Base-by-base conservation (phyloP, 805 yeast genomes). In the Candida endomychidarum region DNA sequence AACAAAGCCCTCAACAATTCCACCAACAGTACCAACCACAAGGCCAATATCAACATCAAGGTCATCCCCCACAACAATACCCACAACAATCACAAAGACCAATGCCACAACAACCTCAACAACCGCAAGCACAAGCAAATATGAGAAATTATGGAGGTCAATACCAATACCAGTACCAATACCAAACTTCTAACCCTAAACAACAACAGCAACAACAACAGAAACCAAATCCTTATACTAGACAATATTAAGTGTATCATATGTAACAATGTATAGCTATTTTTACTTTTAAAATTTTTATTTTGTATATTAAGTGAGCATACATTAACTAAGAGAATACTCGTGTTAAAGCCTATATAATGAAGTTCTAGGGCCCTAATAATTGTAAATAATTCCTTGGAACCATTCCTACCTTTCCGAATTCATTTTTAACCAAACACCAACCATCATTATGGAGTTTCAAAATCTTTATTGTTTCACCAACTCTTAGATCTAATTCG, bases 391-490 rank as follows among this genome's bases (percentile, higher is more conserved):
- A 60, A 30, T 54, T 41, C 29, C 49, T 47, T 0, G 74, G 74
- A 3, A 65, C 61, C 46, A 67, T 56, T 2, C 74, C 73, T 7
- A 36, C 29, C 21, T 40, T 56, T 1, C 74, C 73, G 10, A 34
- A 31, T 11, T 34, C 39, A 20, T 40, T 40, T 32, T 49, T 52
- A 12, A 65, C 63, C 14, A 53, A 51, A 43, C 69, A 65, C 74
- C 74, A 69, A 3, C 70, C 71, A 34, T 67, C 72, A 9, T 60
- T 44, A 41, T 58, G 63, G 4, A 45, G 48, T 17, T 53, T 51
- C 18, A 52, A 35, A 3, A 64, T 37, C 6, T 39, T 24, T 2
- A 63, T 67, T 18, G 44, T 42, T 26, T 69, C 69, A 0, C 71
- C 72, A 3, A 52, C 40, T 2, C 44, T 34, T 3, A 68, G 45